A percentile compares a stretch with the other conserved stretches of the same genome.
Conservation (phyloP, 2,329 filamentous ascomycete genomes). For the Coleophoma eucalyptorum region DNA sequence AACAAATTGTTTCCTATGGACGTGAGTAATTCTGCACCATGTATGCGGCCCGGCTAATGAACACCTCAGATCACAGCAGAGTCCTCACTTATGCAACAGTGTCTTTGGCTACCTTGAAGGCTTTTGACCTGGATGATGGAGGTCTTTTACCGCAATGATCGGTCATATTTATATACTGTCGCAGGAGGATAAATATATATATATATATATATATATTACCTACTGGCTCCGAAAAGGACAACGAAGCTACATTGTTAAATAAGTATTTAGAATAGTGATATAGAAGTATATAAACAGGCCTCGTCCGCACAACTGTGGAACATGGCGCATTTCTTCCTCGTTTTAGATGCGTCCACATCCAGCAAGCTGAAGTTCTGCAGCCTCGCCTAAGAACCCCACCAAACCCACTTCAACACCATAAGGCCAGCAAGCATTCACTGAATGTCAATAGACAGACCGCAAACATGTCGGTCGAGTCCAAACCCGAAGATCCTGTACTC, state of each 20-base stretch:
- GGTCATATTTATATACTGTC: background rate
- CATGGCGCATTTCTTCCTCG: too few species aligned
- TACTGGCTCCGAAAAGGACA: too few species aligned
- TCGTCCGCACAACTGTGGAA: too few species aligned
- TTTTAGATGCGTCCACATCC: too few species aligned
- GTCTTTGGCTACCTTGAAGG: slow-evolving; percentile 59
- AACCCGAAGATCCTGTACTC: slow-evolving; percentile 49
- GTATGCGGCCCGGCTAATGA: slow-evolving; percentile 9
- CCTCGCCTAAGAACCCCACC: slow-evolving; percentile 9
- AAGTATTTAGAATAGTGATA: too few species aligned
- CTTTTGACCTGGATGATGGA: slow-evolving; percentile 46
- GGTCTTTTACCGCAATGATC: slow-evolving; percentile 10
- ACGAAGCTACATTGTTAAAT: too few species aligned
- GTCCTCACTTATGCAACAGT: slow-evolving; percentile 64
- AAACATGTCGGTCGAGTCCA: slow-evolving; percentile 57
- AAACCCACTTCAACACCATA: slow-evolving; percentile 5
- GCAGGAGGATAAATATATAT: too few species aligned
- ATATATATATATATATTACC: too few species aligned
- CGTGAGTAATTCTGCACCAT: slow-evolving; percentile 17
- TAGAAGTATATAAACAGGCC: too few species aligned
- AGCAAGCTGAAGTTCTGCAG: background rate
- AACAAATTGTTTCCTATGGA: slow-evolving; percentile 27
- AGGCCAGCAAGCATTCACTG: background rate
- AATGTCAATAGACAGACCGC: slow-evolving; percentile 3
- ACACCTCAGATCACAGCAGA: slow-evolving; percentile 59